A percentile compares a stretch with the other conserved stretches of the same genome.
phyloP scores from a whole-genome alignment of 2,329 filamentous ascomycete species.

The Chaetomium olivaceum region DNA sequence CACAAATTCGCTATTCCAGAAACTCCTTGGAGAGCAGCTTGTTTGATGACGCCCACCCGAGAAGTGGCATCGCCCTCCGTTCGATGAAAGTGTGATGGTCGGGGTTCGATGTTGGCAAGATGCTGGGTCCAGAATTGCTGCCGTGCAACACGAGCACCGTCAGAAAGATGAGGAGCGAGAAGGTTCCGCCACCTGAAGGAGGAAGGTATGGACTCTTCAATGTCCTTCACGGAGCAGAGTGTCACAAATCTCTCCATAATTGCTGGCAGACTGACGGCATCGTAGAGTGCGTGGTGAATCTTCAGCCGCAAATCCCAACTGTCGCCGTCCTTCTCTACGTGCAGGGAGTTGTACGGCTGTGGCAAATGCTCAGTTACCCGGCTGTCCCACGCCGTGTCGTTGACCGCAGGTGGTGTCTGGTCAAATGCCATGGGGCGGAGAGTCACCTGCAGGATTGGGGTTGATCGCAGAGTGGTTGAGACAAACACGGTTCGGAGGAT shows the following conservation, averaged over 20 bases:
- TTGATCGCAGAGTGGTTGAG: slow-evolving; percentile 45
- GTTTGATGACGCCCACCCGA: slow-evolving; percentile 45
- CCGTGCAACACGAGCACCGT: slow-evolving; percentile 22
- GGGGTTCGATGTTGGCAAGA: slow-evolving; percentile 35
- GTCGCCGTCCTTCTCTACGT: slow-evolving; percentile 23
- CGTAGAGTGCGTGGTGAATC: slow-evolving; percentile 87
- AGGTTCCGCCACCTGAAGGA: slow-evolving; percentile 34
- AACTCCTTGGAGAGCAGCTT: slow-evolving; percentile 47
- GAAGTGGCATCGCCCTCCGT: background rate
- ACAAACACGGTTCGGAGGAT: slow-evolving; percentile 71
- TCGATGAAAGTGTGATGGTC: slow-evolving; percentile 26
- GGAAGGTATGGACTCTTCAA: background rate
- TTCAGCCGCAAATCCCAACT: slow-evolving; percentile 50
- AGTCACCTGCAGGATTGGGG: slow-evolving; percentile 66
- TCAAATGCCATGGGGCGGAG: slow-evolving; percentile 40
- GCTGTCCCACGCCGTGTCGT: background rate
- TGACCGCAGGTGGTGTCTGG: background rate
- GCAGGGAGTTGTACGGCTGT: slow-evolving; percentile 31
- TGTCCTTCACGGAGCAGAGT: slow-evolving; percentile 28
- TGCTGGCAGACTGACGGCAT: slow-evolving; percentile 73
- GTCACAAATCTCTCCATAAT: slow-evolving; percentile 52
- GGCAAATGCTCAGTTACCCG: slow-evolving; percentile 22
- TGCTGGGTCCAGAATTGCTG: slow-evolving; percentile 48
- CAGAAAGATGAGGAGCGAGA: slow-evolving; percentile 21
- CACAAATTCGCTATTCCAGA: slow-evolving; percentile 41